Evolutionary conservation across 1,284 basidiomycete species (phyloP), one percentile per base, ranked within the genome.

Genomic region (Somion occarium): DNA sequence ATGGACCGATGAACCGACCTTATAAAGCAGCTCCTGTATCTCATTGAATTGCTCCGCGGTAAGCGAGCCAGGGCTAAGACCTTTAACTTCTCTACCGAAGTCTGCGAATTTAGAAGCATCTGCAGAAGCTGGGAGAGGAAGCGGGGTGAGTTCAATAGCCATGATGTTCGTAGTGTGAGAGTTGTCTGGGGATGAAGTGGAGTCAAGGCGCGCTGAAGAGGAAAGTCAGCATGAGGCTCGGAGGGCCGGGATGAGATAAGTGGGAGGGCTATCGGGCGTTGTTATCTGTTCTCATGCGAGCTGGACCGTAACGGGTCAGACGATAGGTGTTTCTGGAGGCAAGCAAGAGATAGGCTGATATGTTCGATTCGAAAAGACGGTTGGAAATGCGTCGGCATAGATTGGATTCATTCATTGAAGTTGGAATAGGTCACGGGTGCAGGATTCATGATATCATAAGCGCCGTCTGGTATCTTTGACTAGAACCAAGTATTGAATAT

Each of bases 1-100:
- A 34, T 20, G 3, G 15, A 34, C 30, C 30, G 7, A 34, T 34
- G 15, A 7, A 34, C 55, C 30, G 44, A 79, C 79, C 69, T 76
- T 73, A 70, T 82, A 82, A 27, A 82, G 67, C 38, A 75, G 65
- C 38, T 78, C 63, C 49, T 76, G 65, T 51, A 82, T 70, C 65
- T 80, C 73, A 53, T 73, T 67, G 63, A 78, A 74, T 61, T 79
- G 63, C 30, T 73, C 70, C 3, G 69, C 60, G 13, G 66, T 70
- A 25, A 76, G 64, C n/a, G 59, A 59, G 2, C 72, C 75, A 0
- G 78, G 78, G 56, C 80, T 68, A 44, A 80, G 67, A 24, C 78
- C 79, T 50, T 71, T 69, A 24, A 82, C 75, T 56, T 76, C 68
- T 26, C 75, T 64, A 2, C 81, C 81, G 58, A 82, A 80, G 48